A percentile compares a stretch with the other conserved stretches of the same genome.
Conservation (phyloP, 164 flowering plant species). For the Aristolochia contorta region DNA sequence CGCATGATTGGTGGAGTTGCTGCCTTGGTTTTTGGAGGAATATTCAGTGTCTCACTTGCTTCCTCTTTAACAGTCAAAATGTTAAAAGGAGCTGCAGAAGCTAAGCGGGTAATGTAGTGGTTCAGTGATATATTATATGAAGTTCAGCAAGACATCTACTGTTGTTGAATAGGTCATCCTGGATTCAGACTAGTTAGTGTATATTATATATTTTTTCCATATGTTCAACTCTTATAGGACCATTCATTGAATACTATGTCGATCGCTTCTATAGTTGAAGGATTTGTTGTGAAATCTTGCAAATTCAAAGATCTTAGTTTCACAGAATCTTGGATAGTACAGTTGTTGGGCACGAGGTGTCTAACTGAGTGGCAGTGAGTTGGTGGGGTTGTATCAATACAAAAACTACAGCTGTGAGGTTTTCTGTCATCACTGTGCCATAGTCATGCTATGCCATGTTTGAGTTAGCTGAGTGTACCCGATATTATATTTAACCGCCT, state of each 20-base stretch:
- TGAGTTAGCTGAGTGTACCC: neutral
- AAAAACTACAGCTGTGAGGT: too few species aligned
- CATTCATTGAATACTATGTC: too few species aligned
- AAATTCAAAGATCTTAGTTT: too few species aligned
- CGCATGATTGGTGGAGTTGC: constrained; percentile 18
- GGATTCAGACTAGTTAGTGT: neutral
- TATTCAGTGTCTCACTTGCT: constrained; percentile 24
- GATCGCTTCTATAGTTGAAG: too few species aligned
- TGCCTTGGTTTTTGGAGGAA: constrained; percentile 23
- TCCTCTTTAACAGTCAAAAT: constrained; percentile 21
- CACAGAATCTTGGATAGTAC: too few species aligned
- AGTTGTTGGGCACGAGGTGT: too few species aligned
- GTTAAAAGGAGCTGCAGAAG: constrained; percentile 18
- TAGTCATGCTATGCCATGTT: neutral
- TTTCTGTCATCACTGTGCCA: neutral
- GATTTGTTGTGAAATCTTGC: too few species aligned
- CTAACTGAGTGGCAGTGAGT: too few species aligned
- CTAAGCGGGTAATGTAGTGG: constrained; percentile 19
- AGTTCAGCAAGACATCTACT: too few species aligned
- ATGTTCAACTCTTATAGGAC: too few species aligned
- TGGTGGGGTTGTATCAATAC: too few species aligned
- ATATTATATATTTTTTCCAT: too few species aligned
- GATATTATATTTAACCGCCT: neutral
- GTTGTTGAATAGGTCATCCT: neutral
- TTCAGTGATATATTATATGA: neutral